These are phyloP conservation scores for Cinnamomum chago DNA, from an alignment of 164 flowering plant species.

Conservation along the genomic window DNA sequence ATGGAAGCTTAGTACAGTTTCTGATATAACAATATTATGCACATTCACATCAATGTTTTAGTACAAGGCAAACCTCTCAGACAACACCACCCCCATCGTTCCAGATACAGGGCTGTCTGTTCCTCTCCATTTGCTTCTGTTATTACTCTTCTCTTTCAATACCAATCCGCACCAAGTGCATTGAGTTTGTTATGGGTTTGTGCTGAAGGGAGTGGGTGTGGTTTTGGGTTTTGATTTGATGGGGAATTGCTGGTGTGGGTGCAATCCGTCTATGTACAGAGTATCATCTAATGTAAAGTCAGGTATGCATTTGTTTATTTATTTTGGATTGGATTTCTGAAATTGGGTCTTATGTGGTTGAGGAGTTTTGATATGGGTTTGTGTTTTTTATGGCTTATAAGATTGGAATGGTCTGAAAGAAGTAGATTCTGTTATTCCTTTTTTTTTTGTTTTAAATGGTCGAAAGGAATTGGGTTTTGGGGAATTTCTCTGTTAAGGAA, in stretches of 20 bases:
- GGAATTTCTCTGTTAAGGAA: neutral
- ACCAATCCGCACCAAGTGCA: neutral
- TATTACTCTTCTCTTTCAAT: neutral
- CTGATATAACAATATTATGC: too few relatives aligned
- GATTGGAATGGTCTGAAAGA: neutral
- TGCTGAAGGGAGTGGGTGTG: neutral
- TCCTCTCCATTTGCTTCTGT: neutral
- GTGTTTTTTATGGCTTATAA: neutral
- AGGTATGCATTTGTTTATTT: slow-evolving; percentile 46
- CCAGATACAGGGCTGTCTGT: neutral
- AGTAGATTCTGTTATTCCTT: neutral
- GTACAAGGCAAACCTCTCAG: too few relatives aligned
- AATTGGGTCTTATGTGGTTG: neutral
- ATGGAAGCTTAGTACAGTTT: too few relatives aligned
- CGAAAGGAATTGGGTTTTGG: neutral
- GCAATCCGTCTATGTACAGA: slow-evolving; percentile 31
- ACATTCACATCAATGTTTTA: too few relatives aligned
- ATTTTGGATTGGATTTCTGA: neutral
- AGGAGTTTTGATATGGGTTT: neutral
- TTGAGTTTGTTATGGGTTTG: slow-evolving; percentile 5
- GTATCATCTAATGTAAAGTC: slow-evolving; percentile 1
- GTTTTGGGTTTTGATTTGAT: slow-evolving; percentile 1
- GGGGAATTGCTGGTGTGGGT: slow-evolving; percentile 63
- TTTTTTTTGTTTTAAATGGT: neutral
- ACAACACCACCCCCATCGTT: too few relatives aligned